Evolutionary conservation across 2,329 filamentous ascomycete species (phyloP).

Genomic region (Microsporum canis): DNA sequence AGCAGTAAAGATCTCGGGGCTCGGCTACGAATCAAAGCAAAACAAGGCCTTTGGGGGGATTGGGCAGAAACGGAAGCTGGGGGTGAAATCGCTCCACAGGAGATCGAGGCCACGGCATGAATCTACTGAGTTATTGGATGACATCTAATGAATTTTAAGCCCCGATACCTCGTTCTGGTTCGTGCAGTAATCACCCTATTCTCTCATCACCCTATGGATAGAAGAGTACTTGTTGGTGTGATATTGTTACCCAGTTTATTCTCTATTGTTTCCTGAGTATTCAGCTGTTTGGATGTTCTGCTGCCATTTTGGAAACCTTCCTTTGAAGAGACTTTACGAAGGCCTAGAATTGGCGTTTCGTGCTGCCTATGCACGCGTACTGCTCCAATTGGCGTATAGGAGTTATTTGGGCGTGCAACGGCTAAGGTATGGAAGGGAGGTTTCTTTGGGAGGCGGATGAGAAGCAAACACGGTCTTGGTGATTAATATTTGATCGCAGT

Average conservation of each 20-base stretch:
- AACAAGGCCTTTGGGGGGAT: conserved; percentile 90
- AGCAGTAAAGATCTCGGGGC: conserved; percentile 59
- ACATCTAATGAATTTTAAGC: background rate
- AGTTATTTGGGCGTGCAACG: background rate
- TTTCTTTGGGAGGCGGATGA: background rate
- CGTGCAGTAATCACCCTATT: background rate
- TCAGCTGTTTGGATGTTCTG: background rate
- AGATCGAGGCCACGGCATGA: conserved; percentile 11
- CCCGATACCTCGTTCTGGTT: background rate
- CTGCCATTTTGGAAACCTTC: background rate
- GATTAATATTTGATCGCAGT: background rate
- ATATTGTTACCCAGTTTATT: background rate
- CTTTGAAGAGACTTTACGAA: background rate
- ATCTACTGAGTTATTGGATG: background rate
- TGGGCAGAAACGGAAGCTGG: conserved; percentile 67
- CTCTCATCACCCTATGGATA: background rate
- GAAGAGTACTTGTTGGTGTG: background rate
- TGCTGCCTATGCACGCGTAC: background rate
- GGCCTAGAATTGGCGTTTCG: background rate
- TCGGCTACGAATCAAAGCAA: conserved; percentile 72
- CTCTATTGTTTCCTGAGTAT: background rate
- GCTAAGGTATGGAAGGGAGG: background rate
- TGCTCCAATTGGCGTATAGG: background rate
- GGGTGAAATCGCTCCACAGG: conserved; percentile 34
- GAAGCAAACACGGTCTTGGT: background rate